Conservation (phyloP, 495 filamentous ascomycete species). For the Podospora fimiseda region DNA sequence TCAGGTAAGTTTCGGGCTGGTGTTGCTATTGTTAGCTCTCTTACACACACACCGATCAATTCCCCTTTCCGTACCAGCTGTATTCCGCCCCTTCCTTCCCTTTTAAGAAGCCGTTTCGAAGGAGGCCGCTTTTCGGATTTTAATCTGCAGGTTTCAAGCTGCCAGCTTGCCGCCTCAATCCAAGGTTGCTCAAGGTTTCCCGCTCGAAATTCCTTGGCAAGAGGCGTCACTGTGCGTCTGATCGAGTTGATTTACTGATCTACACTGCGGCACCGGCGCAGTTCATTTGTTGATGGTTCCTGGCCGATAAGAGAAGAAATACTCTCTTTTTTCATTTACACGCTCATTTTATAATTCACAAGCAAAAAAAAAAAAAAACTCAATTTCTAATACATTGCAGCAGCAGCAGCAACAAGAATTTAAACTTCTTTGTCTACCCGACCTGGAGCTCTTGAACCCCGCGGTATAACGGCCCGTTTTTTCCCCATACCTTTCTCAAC, state of each 20-base stretch:
- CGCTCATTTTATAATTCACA: neutral
- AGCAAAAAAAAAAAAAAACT: neutral
- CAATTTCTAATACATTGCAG: neutral
- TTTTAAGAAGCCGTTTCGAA: neutral
- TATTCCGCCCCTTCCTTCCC: neutral
- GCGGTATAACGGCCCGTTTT: too few species aligned
- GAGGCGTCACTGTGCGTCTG: neutral
- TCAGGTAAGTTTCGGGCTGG: too few species aligned
- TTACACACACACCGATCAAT: too few species aligned
- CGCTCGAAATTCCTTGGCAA: neutral
- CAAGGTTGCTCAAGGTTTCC: neutral
- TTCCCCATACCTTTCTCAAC: neutral
- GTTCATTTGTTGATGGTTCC: too few species aligned
- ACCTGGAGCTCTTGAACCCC: neutral
- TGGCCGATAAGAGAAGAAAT: neutral
- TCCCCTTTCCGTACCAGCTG: too few species aligned
- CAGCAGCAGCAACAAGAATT: neutral
- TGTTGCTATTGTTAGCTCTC: too few species aligned
- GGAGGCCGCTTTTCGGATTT: neutral
- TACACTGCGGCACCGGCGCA: neutral
- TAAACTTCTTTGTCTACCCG: neutral
- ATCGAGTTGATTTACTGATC: neutral
- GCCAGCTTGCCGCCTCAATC: too few species aligned
- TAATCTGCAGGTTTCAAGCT: too few species aligned
- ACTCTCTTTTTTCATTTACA: neutral